Base-by-base conservation (phyloP, 2,329 filamentous ascomycete genomes). In the Simplicillium sp. region DNA sequence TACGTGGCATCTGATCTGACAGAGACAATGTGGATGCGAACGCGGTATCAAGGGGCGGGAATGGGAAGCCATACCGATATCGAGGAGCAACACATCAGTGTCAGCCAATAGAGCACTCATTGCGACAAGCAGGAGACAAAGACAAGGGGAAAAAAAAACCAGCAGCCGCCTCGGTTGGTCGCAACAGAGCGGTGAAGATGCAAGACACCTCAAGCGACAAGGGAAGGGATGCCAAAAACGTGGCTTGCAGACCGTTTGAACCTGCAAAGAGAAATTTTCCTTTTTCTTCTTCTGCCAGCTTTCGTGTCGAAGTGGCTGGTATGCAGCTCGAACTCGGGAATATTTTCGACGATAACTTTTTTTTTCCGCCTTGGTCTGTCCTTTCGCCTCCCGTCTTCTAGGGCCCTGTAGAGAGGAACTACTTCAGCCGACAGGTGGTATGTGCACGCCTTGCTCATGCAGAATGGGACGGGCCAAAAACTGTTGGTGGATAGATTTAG, bases 41-140 rank as follows among this genome's bases (percentile, higher is more conserved):
- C 38, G 28, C 20, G 20, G 20, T 25, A 25, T 25, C 20, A 25
- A 25, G 20, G 20, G 20, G 20, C 20, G 20, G 20, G 20, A 25
- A 25, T 25, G 20, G 20, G 36, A 34, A 38, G 40, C 41, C 51
- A 39, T 59, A 63, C 60, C 60, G 48, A 63, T 63, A 36, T 63
- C 60, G 37, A 62, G 60, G 20, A 63, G 46, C 25, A 63, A 42
- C 17, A 61, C 50, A 38, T 61, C 54, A 40, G 53, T 55, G 29
- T 54, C 47, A 36, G 47, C 50, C 34, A 60, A 52, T 38, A 49
- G 53, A 42, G 47, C 46, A 36, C 49, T 45, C n/a, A 39, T 39
- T 29, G 42, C 39, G 39, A 38, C 42, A 35, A 11, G 42, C 50
- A 54, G 49, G 18, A 44, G 34, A 15, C 34, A 36, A 18, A 18